Evolutionary conservation across 208 protist genomes (phyloP), one percentile per base, ranked within the genome.

Genomic region (Leptomonas seymouri): DNA sequence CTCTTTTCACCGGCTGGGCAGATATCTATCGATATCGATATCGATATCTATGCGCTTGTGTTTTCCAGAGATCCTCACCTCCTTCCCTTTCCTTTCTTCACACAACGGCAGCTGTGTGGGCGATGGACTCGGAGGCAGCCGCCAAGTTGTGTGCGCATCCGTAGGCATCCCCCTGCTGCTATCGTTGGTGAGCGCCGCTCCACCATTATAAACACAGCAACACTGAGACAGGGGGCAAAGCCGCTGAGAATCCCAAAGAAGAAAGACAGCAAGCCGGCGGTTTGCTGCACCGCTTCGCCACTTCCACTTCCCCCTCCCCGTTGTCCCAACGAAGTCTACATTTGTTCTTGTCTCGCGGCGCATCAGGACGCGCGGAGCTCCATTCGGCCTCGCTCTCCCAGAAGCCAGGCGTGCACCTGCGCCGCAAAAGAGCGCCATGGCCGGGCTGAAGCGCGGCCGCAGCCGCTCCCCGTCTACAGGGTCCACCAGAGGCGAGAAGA

Each of bases 371-470:
- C 14, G 58, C 36, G 21, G 39, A 15, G 31, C 49, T 11, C 30
- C 41, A 8, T 16, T 28, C 28, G 11, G 36, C 12, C 20, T 31
- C 36, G 20, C 31, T 9, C 34, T 59, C 44, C 25, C 36, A 9
- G 5, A 11, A 11, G 9, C 54, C 8, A 68, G 41, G 27, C 49
- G 53, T 15, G 15, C 39, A 6, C 21, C 53, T 27, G 11, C 60
- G 15, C 28, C 60, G 18, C 28, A 45, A 21, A 65, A 42, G 31
- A 44, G 25, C 46, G 11, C 60, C n/a, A 65, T 65, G 60, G 20
- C 31, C 21, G 59, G 53, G 31, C 41, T 67, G 16, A 82, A 78
- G 31, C 78, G 67, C 18, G 63, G 61, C 42, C 71, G 64, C 27
- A 70, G 67, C 42, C 71, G 58, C 27, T 73, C 71, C 3, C 42